These are phyloP conservation scores for Cicer judaicum DNA, from an alignment of 306 rosid genomes.

Conservation along the genomic window DNA sequence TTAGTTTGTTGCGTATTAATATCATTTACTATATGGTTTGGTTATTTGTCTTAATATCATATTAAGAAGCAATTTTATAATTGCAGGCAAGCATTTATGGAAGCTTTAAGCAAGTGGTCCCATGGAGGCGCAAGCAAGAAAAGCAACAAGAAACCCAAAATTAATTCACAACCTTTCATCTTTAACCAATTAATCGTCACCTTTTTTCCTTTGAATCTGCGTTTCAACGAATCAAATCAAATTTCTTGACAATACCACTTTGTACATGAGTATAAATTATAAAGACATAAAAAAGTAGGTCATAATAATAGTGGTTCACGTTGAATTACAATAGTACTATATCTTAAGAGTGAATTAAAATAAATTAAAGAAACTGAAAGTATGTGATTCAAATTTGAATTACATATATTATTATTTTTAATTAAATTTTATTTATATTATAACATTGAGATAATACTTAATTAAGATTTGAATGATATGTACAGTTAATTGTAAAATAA, in stretches of 20 bases:
- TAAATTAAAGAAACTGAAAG: no score
- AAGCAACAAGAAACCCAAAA: constrained; percentile 33
- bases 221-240: no score
- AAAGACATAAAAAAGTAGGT: not conserved
- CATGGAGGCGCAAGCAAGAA: constrained; percentile 69
- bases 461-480: no score
- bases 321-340: no score
- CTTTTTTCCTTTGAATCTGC: no score
- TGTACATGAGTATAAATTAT: constrained; percentile 12
- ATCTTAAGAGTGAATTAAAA: no score
- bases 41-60: constrained; percentile 19
- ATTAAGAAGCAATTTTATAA: constrained; percentile 20
- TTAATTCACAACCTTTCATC: constrained; percentile 10
- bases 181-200: not conserved
- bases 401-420: no score
- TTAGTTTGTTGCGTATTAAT: constrained; percentile 10
- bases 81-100: constrained; percentile 69
- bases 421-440: no score
- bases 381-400: no score
- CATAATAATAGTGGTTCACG: no score
- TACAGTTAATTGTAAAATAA: no score
- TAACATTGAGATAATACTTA: no score
- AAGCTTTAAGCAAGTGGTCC: constrained; percentile 72
- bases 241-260: not conserved
- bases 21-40: constrained; percentile 9